These are phyloP conservation scores for Populus hybrid DNA, from an alignment of 441 rosid species.

Conservation along the genomic window DNA sequence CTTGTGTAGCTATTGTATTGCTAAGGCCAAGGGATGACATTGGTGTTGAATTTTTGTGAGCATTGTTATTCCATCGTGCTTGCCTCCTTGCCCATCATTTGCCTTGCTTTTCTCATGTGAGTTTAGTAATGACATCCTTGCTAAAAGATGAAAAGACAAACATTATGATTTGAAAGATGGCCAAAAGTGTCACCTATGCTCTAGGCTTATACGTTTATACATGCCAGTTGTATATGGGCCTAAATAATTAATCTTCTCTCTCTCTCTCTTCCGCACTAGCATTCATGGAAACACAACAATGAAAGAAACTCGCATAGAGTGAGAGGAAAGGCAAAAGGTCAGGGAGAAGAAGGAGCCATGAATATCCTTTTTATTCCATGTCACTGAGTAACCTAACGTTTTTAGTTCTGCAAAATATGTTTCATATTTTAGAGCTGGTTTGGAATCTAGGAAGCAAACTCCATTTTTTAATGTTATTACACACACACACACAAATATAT, in stretches of 20 bases:
- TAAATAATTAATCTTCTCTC: neutral
- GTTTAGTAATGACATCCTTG: slow-evolving; percentile 5
- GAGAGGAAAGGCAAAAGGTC: neutral
- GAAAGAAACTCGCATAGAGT: neutral
- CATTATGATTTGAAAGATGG: slow-evolving; percentile 24
- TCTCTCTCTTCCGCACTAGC: neutral
- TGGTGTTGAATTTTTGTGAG: neutral
- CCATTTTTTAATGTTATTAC: neutral
- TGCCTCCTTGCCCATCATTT: neutral
- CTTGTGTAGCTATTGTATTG: neutral
- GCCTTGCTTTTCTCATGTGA: slow-evolving; percentile 6
- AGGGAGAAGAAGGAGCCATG: neutral
- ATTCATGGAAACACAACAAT: neutral
- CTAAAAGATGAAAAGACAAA: slow-evolving; percentile 6
- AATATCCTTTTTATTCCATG: neutral
- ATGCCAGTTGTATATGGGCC: neutral
- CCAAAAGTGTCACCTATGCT: slow-evolving; percentile 14
- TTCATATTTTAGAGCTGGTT: slow-evolving; percentile 7
- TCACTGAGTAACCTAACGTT: neutral
- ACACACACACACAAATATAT: too few species aligned
- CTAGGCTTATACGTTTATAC: neutral
- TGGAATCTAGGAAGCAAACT: slow-evolving; percentile 23
- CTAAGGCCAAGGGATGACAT: neutral
- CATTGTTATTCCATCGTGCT: neutral
- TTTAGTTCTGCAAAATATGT: neutral